phyloP scores from a whole-genome alignment of 768 basidiomycete species.

The Neoboletus brunneissimus region DNA sequence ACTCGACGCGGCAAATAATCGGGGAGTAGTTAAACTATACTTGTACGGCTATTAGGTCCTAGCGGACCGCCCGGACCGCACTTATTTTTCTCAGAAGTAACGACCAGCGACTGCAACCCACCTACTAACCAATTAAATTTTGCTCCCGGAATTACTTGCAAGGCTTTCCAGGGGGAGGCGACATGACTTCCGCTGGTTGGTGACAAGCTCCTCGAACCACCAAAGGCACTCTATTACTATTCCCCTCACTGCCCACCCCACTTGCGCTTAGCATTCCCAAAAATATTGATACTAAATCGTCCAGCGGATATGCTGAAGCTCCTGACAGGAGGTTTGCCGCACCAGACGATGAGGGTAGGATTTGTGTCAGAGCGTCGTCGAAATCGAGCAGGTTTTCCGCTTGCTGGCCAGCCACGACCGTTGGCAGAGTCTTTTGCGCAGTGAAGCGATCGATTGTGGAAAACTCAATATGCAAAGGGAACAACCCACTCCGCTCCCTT shows the following conservation, averaged over 20 bases:
- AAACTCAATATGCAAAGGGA: neutral
- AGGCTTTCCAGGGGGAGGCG: constrained; percentile 23
- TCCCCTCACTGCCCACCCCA: constrained; percentile 12
- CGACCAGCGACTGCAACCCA: too few species aligned
- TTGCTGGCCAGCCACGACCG: constrained; percentile 87
- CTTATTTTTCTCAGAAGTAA: too few species aligned
- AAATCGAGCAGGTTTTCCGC: constrained; percentile 96
- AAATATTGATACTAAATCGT: constrained; percentile 93
- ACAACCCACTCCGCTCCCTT: constrained; percentile 57
- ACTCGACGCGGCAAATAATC: too few species aligned
- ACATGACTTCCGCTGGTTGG: constrained; percentile 1
- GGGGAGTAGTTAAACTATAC: too few species aligned
- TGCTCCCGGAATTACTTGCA: too few species aligned
- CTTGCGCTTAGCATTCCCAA: constrained; percentile 49
- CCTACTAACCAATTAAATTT: too few species aligned
- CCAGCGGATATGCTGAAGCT: constrained; percentile 84
- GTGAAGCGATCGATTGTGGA: constrained; percentile 53
- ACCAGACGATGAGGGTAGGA: constrained; percentile 67
- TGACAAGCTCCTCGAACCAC: constrained; percentile 19
- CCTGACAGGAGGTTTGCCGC: constrained; percentile 73
- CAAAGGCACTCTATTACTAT: constrained; percentile 11
- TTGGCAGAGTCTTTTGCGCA: constrained; percentile 83
- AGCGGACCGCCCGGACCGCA: too few species aligned
- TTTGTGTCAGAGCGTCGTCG: constrained; percentile 66
- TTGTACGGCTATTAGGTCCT: too few species aligned